phyloP scores from a whole-genome alignment of 352 stramenopile genomes.

The Bremia lactucae region DNA sequence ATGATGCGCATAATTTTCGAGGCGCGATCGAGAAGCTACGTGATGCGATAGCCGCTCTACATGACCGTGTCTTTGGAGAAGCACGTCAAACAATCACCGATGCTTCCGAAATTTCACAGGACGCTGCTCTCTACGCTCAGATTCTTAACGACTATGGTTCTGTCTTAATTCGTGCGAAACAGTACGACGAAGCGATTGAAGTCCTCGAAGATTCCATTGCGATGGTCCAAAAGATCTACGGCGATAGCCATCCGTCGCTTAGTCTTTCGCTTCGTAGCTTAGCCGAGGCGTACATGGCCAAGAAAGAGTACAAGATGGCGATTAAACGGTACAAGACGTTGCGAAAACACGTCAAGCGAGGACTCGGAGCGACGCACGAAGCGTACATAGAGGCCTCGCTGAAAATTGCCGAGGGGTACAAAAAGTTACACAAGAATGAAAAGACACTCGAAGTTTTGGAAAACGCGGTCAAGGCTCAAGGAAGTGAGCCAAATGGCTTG shows the following conservation, averaged over 20 bases:
- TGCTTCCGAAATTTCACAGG: conserved; percentile 42
- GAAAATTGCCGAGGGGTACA: conserved; percentile 59
- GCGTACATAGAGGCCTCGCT: conserved; percentile 64
- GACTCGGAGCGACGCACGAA: conserved; percentile 56
- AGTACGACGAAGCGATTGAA: conserved; percentile 67
- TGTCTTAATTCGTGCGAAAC: conserved; percentile 56
- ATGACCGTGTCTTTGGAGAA: conserved; percentile 59
- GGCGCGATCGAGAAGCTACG: conserved; percentile 51
- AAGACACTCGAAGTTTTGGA: conserved; percentile 43
- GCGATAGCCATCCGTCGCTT: conserved; percentile 68
- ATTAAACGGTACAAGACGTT: conserved; percentile 62
- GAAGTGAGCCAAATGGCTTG: conserved; percentile 42
- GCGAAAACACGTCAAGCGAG: conserved; percentile 54
- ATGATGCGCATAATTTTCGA: conserved; percentile 47
- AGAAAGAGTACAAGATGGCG: conserved; percentile 59
- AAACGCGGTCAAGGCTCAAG: conserved; percentile 45
- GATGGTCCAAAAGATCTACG: conserved; percentile 70
- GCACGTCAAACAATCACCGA: conserved; percentile 38
- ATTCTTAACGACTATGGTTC: conserved; percentile 74
- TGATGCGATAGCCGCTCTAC: conserved; percentile 49
- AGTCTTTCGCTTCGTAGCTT: conserved; percentile 65
- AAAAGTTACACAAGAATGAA: conserved; percentile 47
- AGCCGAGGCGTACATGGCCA: conserved; percentile 68
- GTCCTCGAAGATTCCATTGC: conserved; percentile 64
- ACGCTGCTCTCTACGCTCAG: conserved; percentile 67